Evolutionary conservation across 2,329 filamentous ascomycete species (phyloP).

Genomic region (Colletotrichum tofieldiae): DNA sequence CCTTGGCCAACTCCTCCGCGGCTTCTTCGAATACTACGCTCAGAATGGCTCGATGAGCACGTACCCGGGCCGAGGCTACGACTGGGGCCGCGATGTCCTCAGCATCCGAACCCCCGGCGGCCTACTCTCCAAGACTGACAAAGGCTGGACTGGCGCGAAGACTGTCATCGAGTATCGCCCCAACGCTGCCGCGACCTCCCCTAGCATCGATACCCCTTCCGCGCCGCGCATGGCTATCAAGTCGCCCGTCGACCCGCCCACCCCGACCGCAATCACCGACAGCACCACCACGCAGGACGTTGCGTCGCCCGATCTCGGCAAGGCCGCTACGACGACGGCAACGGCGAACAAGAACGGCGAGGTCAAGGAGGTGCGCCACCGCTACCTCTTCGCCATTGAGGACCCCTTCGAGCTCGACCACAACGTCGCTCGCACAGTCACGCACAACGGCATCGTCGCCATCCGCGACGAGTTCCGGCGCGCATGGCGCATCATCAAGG

Average conservation of each 20-base stretch:
- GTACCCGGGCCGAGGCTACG: conserved; percentile 72
- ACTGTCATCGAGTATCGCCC: conserved; percentile 62
- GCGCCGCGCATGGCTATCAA: conserved; percentile 11
- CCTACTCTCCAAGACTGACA: conserved; percentile 80
- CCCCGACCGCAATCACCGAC: conserved; percentile 1
- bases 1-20: conserved; percentile 80
- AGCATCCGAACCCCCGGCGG: conserved; percentile 82
- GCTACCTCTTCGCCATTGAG: conserved; percentile 91
- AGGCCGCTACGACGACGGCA: conserved; percentile 7
- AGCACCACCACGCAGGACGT: neutral
- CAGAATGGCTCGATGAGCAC: conserved; percentile 70
- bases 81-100: conserved; percentile 86
- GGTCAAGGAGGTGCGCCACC: conserved; percentile 80
- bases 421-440: conserved; percentile 90
- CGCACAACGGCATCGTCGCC: conserved; percentile 83
- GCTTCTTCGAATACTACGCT: conserved; percentile 92
- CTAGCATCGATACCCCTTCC: conserved; percentile 18
- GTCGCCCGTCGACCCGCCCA: conserved; percentile 9
- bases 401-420: conserved; percentile 92
- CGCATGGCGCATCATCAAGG: conserved; percentile 80
- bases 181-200: conserved; percentile 27
- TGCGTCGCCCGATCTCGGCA: conserved; percentile 36
- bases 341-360: conserved; percentile 54
- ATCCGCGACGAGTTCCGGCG: conserved; percentile 89
- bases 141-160: conserved; percentile 89